Evolutionary conservation across 1,284 basidiomycete species (phyloP), one percentile per base, ranked within the genome.

Genomic region (Cutaneotrichosporon sp.): DNA sequence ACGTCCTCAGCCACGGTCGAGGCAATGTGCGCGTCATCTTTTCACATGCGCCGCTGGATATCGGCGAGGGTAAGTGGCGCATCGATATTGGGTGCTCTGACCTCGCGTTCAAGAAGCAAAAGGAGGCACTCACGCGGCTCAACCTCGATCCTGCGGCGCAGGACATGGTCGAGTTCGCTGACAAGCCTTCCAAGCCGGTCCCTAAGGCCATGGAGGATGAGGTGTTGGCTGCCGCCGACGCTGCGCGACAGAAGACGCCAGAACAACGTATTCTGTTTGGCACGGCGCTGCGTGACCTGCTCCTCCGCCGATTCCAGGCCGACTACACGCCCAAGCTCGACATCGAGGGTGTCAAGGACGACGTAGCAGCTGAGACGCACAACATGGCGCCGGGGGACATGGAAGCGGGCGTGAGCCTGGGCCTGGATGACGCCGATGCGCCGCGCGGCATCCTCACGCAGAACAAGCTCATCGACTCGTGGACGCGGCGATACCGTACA

Each of bases 71-170:
- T 5, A 47, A 72, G 32, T 91, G 90, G 90, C 83, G 90, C 63
- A 75, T 95, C 49, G 91, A 95, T 72, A 77, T 91, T 3, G 89
- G 88, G 2, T 82, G 82, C 38, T 87, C 86, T 46, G 87, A 88
- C 70, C 84, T 90, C 60, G 83, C 87, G 10, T 88, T 86, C 66
- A 83, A 87, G 50, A 85, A 89, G 52, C 91, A 91, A 85, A 83
- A 86, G 21, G 78, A 83, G 1, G 91, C 92, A 5, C 84, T 95
- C 22, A 73, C 80, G 13, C 76, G 83, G 16, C 77, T 94, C 22
- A 81, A 86, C 61, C 81, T 85, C 36, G 86, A 92, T 70, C 85
- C 88, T 0, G 80, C 71, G 22, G 58, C 60, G 51, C 74, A 83
- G 76, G 81, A 85, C 60, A 71, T 71, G 69, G 53, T 32, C 1